Percentiles rank a stretch among this genome's conserved stretches.
phyloP scores from a whole-genome alignment of 208 protist species.

The Trypanosoma platydactyli region DNA sequence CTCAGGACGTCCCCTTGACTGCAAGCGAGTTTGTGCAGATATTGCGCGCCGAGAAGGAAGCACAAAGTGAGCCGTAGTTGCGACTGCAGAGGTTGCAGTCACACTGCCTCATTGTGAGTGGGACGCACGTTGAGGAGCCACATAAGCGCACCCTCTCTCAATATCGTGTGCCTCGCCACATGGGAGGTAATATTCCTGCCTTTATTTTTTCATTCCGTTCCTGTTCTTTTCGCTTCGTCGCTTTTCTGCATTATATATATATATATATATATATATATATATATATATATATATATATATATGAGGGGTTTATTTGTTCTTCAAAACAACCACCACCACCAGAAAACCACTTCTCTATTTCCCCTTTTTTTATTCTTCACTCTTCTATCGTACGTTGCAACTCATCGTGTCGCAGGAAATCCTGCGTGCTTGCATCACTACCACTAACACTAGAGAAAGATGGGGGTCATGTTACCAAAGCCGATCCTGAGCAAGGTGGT shows the following conservation, averaged over 20 bases:
- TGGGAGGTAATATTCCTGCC: not conserved
- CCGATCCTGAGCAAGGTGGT: conserved; percentile 84
- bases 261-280: conserved; percentile 18
- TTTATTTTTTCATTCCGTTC: conserved; percentile 3
- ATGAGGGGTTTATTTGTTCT: not conserved
- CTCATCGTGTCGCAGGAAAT: not conserved
- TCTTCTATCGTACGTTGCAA: not conserved
- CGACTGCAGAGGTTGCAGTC: not conserved
- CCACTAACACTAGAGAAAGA: conserved; percentile 20
- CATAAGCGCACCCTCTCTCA: no score
- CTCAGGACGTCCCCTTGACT: conserved; percentile 15
- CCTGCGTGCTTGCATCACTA: not conserved
- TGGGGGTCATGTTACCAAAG: conserved; percentile 84
- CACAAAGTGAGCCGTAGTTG: not conserved
- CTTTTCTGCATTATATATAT: conserved; percentile 10
- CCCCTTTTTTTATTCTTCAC: conserved; percentile 4
- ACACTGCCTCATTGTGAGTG: no score
- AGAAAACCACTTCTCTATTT: not conserved
- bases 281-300: conserved; percentile 18
- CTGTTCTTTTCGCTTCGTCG: not conserved
- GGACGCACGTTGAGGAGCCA: no score
- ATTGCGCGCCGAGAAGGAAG: conserved; percentile 3
- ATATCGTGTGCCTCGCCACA: no score
- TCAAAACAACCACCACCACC: not conserved
- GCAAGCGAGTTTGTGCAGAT: conserved; percentile 11